Percentiles rank a stretch among this genome's conserved stretches.
Evolutionary conservation across 371 early-diverging fungal genomes (phyloP).

Genomic region (Mucor circinelloides): DNA sequence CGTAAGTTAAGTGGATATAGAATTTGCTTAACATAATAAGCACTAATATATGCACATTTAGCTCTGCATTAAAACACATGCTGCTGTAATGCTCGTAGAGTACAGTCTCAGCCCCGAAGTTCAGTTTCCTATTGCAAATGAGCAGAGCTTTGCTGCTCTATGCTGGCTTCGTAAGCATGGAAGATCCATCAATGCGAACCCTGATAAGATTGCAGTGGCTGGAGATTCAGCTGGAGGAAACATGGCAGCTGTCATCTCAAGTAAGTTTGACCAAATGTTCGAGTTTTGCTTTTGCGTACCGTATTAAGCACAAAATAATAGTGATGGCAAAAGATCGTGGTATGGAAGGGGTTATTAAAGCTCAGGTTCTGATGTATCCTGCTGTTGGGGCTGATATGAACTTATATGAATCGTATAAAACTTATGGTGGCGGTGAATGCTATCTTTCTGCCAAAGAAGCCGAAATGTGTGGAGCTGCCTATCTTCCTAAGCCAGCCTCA

Average conservation of each 20-base stretch:
- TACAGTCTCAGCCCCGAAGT: conserved; percentile 25
- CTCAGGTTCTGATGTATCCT: conserved; percentile 23
- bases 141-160: conserved; percentile 17
- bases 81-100: conserved; percentile 22
- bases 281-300: neutral
- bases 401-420: conserved; percentile 6
- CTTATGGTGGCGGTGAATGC: conserved; percentile 17
- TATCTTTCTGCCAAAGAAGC: neutral
- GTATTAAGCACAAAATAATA: neutral
- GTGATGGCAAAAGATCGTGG: conserved; percentile 27
- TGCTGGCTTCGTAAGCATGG: conserved; percentile 18
- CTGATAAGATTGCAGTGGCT: conserved; percentile 9
- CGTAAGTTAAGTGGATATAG: neutral
- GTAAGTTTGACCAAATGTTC: neutral
- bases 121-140: conserved; percentile 23
- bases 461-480: conserved; percentile 1
- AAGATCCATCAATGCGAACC: conserved; percentile 8
- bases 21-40: neutral
- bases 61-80: conserved; percentile 11
- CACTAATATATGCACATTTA: neutral
- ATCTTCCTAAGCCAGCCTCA: conserved; percentile 4
- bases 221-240: conserved; percentile 40
- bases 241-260: conserved; percentile 23
- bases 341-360: conserved; percentile 9
- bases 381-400: conserved; percentile 6